A percentile compares a stretch with the other conserved stretches of the same genome.
These are phyloP conservation scores for Coniochaeta hoffmannii DNA, from an alignment of 2,329 filamentous ascomycete genomes.

Conservation along the genomic window DNA sequence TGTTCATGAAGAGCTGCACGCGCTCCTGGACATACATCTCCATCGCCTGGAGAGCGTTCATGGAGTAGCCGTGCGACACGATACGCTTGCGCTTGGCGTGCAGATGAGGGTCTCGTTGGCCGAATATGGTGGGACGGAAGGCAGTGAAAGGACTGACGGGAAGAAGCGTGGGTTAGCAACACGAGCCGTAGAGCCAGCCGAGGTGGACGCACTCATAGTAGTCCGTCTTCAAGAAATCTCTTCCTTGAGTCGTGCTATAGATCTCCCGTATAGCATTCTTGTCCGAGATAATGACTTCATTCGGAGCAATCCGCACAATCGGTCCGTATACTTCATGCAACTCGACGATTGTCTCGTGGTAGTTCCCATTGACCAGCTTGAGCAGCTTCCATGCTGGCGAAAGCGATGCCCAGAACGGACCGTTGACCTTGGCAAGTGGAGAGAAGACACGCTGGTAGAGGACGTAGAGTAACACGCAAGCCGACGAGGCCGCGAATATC, in stretches of 20 bases:
- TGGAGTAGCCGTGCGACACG: conserved; percentile 7
- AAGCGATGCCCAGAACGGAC: conserved; percentile 6
- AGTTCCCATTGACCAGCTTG: not conserved
- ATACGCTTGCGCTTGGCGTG: conserved; percentile 7
- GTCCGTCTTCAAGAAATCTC: conserved; percentile 7
- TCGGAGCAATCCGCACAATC: conserved; percentile 7
- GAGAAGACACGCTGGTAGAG: conserved; percentile 6
- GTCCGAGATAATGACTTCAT: conserved; percentile 6
- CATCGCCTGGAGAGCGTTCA: conserved; percentile 7
- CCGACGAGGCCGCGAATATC: not conserved
- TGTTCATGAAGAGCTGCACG: conserved; percentile 5
- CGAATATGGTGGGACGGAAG: conserved; percentile 6
- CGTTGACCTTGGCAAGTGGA: conserved; percentile 5
- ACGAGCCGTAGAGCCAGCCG: too few relatives aligned
- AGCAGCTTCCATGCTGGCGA: conserved; percentile 5
- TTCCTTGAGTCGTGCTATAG: conserved; percentile 6
- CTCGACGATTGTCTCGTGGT: conserved; percentile 6
- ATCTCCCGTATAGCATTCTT: conserved; percentile 6
- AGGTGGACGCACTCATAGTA: conserved; percentile 4
- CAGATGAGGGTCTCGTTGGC: conserved; percentile 5
- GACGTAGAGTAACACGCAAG: not conserved
- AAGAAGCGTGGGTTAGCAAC: not conserved
- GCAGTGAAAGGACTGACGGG: conserved; percentile 5
- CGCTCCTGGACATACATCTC: conserved; percentile 6
- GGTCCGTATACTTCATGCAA: conserved; percentile 6